These are phyloP conservation scores for Dorcoceras hygrometricum DNA, from an alignment of 257 asterid species.

Conservation along the genomic window DNA sequence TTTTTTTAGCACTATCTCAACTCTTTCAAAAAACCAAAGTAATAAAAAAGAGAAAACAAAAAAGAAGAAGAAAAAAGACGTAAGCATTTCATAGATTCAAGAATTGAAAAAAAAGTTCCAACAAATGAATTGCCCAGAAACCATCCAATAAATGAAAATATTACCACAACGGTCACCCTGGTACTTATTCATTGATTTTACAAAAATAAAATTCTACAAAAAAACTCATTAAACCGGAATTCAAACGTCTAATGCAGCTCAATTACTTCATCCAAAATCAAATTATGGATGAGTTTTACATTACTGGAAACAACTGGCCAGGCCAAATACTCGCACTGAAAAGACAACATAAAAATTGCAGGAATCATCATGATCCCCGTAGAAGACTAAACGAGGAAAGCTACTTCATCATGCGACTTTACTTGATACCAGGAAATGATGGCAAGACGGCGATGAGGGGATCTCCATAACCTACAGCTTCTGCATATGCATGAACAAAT, in stretches of 20 bases:
- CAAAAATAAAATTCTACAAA: too few species aligned
- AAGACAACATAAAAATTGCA: constrained; percentile 9
- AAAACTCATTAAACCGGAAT: neutral
- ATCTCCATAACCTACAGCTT: constrained; percentile 57
- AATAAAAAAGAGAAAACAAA: too few species aligned
- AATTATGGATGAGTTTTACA: neutral
- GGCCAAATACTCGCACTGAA: neutral
- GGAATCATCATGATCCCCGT: constrained; percentile 12
- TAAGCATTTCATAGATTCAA: too few species aligned
- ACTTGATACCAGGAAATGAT: constrained; percentile 48
- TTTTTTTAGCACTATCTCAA: too few species aligned
- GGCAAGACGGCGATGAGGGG: constrained; percentile 54
- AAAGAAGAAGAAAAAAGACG: too few species aligned
- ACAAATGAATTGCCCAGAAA: too few species aligned
- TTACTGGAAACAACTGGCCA: neutral
- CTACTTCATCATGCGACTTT: constrained; percentile 20
- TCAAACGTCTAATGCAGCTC: neutral
- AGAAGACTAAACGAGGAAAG: neutral
- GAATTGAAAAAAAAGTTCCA: too few species aligned
- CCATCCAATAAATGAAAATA: too few species aligned
- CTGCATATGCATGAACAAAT: constrained; percentile 29
- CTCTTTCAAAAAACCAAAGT: too few species aligned
- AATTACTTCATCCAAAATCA: neutral
- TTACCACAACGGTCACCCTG: too few species aligned
- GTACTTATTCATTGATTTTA: too few species aligned